Evolutionary conservation across 2,329 filamentous ascomycete genomes (phyloP), one percentile per base, ranked within the genome.

Genomic region (Microdochium paspali): DNA sequence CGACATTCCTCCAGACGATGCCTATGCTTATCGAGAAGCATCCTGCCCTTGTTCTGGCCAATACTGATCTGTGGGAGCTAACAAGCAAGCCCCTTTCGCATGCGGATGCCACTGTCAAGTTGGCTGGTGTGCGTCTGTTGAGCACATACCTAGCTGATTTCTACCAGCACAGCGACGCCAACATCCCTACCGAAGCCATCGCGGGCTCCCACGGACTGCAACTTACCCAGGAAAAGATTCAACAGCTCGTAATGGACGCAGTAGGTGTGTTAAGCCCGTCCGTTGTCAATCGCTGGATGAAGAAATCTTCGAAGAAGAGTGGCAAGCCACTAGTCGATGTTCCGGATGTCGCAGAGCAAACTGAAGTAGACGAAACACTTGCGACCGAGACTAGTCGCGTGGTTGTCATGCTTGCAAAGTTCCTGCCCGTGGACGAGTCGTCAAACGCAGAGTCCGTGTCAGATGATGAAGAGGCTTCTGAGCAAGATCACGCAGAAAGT

Each of bases 81-180:
- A 72, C 93, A 15, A 77, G 82, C 47, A 71, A 74, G 31, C 85
- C 84, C 54, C 75, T 95, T 18, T 80, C 81, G 20, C 87, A 88
- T 58, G 77, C 80, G 2, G 80, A 93, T 54, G 68, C 78, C 2
- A 80, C 81, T 63, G 82, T 96, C 50, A 91, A 93, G 62, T 75
- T 89, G 45, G 83, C 82, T 7, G 80, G 89, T 18, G 79, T 90
- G 10, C 83, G 80, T 50, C 71, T 97, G 18, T 69, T 90, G 35
- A 84, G 84, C 44, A 73, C 76, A n/a, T 93, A 87, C 65, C 82
- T 96, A 56, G 79, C 82, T 3, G 87, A 95, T 61, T 82, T 95
- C 53, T 86, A 85, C 21, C 76, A 77, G 50, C 76, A 76, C 10
- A 81, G 78, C 57, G 75, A 80, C 49, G 66, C 66, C 24, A 71